These are phyloP conservation scores for Solanum corneliomulleri DNA, from an alignment of 257 asterid genomes.

Conservation along the genomic window DNA sequence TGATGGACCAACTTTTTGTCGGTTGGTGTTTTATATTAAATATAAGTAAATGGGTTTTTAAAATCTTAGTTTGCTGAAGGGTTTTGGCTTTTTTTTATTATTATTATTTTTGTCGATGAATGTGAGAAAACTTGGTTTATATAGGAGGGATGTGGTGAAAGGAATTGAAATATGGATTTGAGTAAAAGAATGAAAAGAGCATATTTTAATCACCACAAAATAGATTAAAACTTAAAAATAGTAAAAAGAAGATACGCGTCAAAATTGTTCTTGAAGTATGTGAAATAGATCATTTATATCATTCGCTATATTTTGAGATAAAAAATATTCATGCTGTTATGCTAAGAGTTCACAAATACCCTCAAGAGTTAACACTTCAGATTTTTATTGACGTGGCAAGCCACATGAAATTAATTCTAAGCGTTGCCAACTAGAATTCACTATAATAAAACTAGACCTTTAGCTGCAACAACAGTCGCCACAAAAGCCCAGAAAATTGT, in stretches of 20 bases:
- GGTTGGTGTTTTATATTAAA: background rate
- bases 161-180: background rate
- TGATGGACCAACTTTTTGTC: background rate
- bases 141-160: background rate
- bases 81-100: background rate
- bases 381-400: no score
- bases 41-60: background rate
- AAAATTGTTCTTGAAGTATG: accelerated
- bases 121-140: background rate
- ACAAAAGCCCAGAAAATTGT: no score
- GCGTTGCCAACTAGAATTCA: no score
- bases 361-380: no score
- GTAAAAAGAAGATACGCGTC: background rate
- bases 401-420: no score
- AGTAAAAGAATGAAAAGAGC: background rate
- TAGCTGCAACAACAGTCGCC: no score
- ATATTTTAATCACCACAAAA: background rate
- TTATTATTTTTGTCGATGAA: background rate
- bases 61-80: background rate
- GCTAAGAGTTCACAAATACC: no score
- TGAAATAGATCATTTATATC: no score
- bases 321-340: no score
- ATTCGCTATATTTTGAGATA: no score
- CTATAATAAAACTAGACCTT: no score
- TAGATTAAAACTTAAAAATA: background rate